These are phyloP conservation scores for Galeopsis tetrahit DNA, from an alignment of 257 asterid species.

Conservation along the genomic window DNA sequence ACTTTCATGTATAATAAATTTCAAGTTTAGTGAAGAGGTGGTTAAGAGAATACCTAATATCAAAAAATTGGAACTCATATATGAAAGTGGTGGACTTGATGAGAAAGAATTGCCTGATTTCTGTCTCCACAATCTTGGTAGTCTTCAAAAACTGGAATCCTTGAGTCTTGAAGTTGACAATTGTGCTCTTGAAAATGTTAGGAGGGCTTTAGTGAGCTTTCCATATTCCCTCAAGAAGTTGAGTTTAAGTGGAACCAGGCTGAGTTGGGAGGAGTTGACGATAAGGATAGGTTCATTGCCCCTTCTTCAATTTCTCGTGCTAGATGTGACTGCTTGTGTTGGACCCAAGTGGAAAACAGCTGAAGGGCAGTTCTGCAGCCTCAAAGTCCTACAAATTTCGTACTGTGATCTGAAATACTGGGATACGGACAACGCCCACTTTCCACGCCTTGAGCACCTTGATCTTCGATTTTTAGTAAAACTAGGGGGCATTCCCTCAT, in stretches of 20 bases:
- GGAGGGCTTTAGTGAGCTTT: not conserved
- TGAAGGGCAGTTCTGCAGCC: not conserved
- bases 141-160: not conserved
- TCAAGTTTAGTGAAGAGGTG: not conserved
- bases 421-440: too few species aligned
- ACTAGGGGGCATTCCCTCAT: too few species aligned
- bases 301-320: not conserved
- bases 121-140: too few species aligned
- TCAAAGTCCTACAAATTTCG: too few species aligned
- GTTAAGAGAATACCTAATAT: not conserved
- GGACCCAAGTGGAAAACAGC: not conserved
- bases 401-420: too few species aligned
- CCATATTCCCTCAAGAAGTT: too few species aligned
- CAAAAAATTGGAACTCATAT: not conserved
- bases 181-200: not conserved
- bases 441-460: too few species aligned
- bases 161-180: not conserved
- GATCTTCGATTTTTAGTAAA: too few species aligned
- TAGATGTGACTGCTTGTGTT: not conserved
- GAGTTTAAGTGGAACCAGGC: too few species aligned
- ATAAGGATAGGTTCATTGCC: not conserved
- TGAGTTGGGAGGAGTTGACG: too few species aligned
- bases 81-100: not conserved
- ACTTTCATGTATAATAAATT: not conserved
- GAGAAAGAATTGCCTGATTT: too few species aligned